A percentile compares a stretch with the other conserved stretches of the same genome.
Conservation (phyloP, 345 rosid genomes). For the Eucalyptus erythrocorys region DNA sequence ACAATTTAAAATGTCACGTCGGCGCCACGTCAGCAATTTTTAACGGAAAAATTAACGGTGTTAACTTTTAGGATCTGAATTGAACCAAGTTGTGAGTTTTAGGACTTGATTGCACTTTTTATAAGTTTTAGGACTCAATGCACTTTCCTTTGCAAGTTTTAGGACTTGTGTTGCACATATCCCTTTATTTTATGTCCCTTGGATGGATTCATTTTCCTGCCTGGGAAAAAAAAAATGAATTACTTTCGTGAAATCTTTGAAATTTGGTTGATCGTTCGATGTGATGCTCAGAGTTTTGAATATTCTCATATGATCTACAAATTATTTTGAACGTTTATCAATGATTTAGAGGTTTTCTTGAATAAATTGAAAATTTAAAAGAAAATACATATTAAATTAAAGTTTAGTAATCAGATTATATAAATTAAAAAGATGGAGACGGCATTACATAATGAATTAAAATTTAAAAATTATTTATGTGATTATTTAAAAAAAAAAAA, state of each 20-base stretch:
- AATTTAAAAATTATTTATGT: accelerated
- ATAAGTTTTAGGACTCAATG: no score
- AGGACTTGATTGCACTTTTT: no score
- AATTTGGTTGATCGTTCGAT: not conserved
- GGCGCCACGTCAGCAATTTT: no score
- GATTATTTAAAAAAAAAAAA: not conserved
- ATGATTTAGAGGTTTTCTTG: accelerated
- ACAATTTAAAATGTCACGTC: no score
- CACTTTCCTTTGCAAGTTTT: no score
- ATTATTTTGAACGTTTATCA: not conserved
- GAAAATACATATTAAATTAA: accelerated
- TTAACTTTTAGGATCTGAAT: no score
- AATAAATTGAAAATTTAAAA: accelerated
- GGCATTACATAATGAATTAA: accelerated
- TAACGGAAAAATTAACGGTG: no score
- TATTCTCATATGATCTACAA: not conserved
- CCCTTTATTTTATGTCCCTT: not conserved
- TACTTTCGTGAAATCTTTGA: not conserved
- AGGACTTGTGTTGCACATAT: no score
- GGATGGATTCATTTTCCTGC: no score
- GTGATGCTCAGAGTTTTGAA: not conserved
- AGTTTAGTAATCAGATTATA: accelerated
- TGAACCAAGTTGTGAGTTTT: no score
- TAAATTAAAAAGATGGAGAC: accelerated
- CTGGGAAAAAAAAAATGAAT: no score